Conservation (phyloP, 129 eudicot genomes). For the Erigeron canadensis region DNA sequence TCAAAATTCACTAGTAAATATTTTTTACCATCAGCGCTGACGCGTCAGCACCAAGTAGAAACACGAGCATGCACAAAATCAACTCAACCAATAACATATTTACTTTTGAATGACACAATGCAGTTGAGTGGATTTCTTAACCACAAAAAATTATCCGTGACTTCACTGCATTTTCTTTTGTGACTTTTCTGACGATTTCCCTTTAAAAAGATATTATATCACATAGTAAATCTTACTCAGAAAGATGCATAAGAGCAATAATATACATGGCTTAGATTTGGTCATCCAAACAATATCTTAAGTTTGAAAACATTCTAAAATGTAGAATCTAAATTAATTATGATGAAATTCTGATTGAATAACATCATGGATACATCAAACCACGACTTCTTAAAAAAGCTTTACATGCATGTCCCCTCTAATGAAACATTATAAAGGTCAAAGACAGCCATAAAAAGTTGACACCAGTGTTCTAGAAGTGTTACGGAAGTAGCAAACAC, state of each 20-base stretch:
- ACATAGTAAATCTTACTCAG: slow-evolving; percentile 2
- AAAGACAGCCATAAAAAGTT: neutral
- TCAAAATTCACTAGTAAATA: too few relatives aligned
- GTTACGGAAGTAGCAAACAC: neutral
- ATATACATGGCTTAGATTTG: slow-evolving; percentile 12
- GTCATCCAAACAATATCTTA: neutral
- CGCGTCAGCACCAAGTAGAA: too few relatives aligned
- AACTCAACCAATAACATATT: too few relatives aligned
- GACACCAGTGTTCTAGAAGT: neutral
- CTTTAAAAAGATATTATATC: neutral
- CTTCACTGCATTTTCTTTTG: too few relatives aligned
- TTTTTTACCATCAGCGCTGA: too few relatives aligned
- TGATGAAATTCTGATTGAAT: neutral
- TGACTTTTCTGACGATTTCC: too few relatives aligned
- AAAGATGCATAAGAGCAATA: slow-evolving; percentile 21
- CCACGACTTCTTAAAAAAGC: neutral
- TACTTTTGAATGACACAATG: too few relatives aligned
- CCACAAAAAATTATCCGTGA: too few relatives aligned
- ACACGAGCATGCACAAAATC: too few relatives aligned
- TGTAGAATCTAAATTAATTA: neutral
- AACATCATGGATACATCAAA: neutral
- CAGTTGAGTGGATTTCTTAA: too few relatives aligned
- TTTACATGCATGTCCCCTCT: neutral
- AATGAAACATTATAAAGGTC: neutral
- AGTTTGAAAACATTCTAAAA: neutral